Evolutionary conservation across 495 filamentous ascomycete genomes (phyloP), one percentile per base, ranked within the genome.

Genomic region (Trichoderma parareesei): DNA sequence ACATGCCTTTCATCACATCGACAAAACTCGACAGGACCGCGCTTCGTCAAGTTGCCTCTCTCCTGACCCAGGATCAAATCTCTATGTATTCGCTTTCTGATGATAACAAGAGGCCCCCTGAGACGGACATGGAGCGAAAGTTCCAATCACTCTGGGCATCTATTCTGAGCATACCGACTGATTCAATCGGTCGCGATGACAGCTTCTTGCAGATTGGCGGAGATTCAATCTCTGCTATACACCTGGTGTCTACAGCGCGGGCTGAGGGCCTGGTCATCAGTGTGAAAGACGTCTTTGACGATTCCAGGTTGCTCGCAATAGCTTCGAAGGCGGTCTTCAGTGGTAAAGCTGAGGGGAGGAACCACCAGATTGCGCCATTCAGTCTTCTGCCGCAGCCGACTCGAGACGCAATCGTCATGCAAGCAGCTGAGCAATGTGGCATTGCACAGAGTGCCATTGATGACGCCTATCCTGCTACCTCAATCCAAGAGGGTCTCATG

Each of bases 391-490:
- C 60, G 10, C 9, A 20, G 38, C 3, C 16, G 37, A 18, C 14
- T 27, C 38, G 41, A 37, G 60, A 62, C 6, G 14, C 37, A 4
- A 18, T 20, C 20, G 7, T 42, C 14, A 41, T 14, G 27, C 9
- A 33, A 11, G 53, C 53, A 4, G 33, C 53, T 18, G 53, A 38
- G 2, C 53, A 11, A 57, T 57, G 33, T 38, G 14, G 37, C 2
- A 41, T 46, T 49, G 27, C 42, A 13, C 38, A 14, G 20, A 27
- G 6, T 11, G 41, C 38, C 38, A 71, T 84, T 48, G 72, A 76
- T 40, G 81, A 88, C 71, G 69, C 82, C 0, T 87, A 84, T 66
- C 84, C 84, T 13, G 86, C 83, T 71, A 84, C 79, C n/a, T 75
- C 85, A 16, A 72, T 87, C 0, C 86, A 88, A 70, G 85, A 85